Base-by-base conservation (phyloP, 2,329 filamentous ascomycete species). In the Talaromyces verruculosus region DNA sequence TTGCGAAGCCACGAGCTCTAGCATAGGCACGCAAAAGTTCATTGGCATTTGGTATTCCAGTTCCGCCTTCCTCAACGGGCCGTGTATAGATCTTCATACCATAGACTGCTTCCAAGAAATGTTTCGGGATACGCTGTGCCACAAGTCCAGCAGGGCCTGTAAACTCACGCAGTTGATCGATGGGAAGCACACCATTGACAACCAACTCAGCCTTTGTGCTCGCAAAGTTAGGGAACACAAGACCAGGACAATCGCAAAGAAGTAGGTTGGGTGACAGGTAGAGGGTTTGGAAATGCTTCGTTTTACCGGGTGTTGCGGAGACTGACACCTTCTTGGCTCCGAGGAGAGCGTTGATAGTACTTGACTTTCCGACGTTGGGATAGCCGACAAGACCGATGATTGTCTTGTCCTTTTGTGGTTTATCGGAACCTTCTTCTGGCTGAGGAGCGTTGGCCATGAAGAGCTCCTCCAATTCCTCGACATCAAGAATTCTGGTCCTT, bases 201-300 rank as follows among this genome's bases (percentile, higher is more conserved):
- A 99, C 95, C 22, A 99, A 87, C 74, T 99, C 95, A 45, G 92
- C 95, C 80, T 98, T 98, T 57, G 93, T 98, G 55, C 89, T 93
- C 65, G 95, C 94, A 72, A 98, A 99, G 80, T 98, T 98, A 72
- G 95, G 93, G 78, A 99, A 98, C 1, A 99, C 96, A 22, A 99
- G 89, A 89, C 95, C 95, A 10, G 95, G 95, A 75, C 95, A 99
- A 88, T 99, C 95, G 79, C 95, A 98, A 6, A 99, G 87, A 57
- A 98, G 86, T 68, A 99, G 92, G 67, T 89, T 88, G 0, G 95
- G 91, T 67, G 91, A 95, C 37, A 99, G 87, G 76, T 97, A 93
- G 67, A 99, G 95, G 1, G 95, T 99, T 79, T 99, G 95, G 82
- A 99, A 99, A 75, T 99, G 95, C 83, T 99, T 99, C 15, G 95